Evolutionary conservation across 495 filamentous ascomycete species (phyloP).

Genomic region (Neurospora intermedia): DNA sequence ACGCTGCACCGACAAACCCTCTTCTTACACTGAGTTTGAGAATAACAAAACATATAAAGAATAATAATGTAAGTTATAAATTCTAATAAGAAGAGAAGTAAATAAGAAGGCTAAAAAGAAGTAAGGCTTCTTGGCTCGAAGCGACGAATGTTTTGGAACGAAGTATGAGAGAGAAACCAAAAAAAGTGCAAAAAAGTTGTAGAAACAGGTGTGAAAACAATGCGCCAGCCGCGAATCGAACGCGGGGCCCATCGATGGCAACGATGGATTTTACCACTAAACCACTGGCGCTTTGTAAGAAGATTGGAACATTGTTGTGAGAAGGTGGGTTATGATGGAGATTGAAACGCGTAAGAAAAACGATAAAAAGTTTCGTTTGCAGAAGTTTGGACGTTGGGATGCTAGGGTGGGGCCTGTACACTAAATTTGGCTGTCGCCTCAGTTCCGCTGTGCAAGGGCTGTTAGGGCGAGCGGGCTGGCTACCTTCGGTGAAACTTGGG

Average conservation of each 20-base stretch:
- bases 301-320: no score
- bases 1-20: background rate
- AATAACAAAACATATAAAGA: background rate
- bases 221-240: constrained; percentile 41
- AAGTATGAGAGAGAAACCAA: background rate
- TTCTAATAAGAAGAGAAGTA: background rate
- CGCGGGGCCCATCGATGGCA: constrained; percentile 43
- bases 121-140: background rate
- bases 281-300: constrained; percentile 22
- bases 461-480: background rate
- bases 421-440: background rate
- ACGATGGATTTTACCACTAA: constrained; percentile 46
- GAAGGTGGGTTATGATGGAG: no score
- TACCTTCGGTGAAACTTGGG: background rate
- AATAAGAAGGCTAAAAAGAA: background rate
- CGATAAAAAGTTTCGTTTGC: background rate
- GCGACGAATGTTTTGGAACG: background rate
- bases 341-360: no score
- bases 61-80: background rate
- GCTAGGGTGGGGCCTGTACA: background rate
- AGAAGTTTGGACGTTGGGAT: background rate
- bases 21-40: background rate
- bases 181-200: background rate
- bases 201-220: background rate
- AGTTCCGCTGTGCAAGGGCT: background rate